phyloP scores from a whole-genome alignment of 192 early-diverging fungal species.

The Cetraspora pellucida region DNA sequence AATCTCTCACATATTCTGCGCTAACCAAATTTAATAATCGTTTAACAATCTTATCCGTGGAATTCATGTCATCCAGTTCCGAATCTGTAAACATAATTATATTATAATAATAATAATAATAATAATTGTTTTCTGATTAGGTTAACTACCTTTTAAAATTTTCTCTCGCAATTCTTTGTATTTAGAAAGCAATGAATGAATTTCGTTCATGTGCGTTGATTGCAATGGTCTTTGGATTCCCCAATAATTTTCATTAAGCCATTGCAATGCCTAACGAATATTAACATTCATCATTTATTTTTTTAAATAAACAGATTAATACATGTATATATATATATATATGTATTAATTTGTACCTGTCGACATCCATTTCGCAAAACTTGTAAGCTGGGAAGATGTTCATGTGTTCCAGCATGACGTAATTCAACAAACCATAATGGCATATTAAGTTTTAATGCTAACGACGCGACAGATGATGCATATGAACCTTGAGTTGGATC shows the following conservation, averaged over 20 bases:
- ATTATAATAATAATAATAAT: background rate
- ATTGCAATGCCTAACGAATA: constrained; percentile 52
- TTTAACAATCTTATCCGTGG: constrained; percentile 38
- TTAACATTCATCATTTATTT: background rate
- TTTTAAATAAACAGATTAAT: background rate
- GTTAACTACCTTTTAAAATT: constrained; percentile 26
- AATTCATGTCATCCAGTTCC: background rate
- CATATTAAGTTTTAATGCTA: constrained; percentile 57
- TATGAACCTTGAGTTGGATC: constrained; percentile 26
- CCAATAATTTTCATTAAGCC: constrained; percentile 62
- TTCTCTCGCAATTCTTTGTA: constrained; percentile 26
- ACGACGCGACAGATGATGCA: constrained; percentile 53
- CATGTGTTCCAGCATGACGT: constrained; percentile 67
- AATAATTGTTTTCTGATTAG: background rate
- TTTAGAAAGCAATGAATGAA: constrained; percentile 33
- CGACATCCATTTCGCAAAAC: constrained; percentile 53
- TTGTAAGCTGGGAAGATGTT: constrained; percentile 59
- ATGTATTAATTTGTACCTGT: constrained; percentile 35
- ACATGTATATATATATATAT: constrained; percentile 8
- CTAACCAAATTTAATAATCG: constrained; percentile 45
- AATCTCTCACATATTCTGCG: constrained; percentile 46
- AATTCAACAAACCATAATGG: constrained; percentile 72
- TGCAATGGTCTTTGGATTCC: constrained; percentile 39
- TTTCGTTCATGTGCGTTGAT: constrained; percentile 30
- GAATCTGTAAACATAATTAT: background rate